phyloP scores from a whole-genome alignment of 1,284 basidiomycete genomes.

The Megacollybia platyphylla region DNA sequence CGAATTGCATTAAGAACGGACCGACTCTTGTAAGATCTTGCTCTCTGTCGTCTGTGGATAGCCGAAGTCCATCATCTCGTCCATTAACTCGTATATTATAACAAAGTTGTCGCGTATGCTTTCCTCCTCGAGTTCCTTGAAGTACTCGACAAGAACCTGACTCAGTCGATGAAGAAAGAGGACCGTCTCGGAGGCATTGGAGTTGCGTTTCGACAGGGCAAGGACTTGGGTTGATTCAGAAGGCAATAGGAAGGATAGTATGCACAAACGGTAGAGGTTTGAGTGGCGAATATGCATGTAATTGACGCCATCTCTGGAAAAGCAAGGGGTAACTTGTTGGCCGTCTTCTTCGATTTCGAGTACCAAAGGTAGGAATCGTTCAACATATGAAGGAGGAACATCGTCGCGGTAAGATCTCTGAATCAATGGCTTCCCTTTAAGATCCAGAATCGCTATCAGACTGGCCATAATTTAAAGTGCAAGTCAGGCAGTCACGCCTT shows the following conservation, averaged over 20 bases:
- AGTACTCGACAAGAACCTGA: constrained; percentile 92
- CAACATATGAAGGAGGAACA: constrained; percentile 79
- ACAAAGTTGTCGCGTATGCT: constrained; percentile 98
- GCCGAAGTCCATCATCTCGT: constrained; percentile 99
- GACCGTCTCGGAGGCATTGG: constrained; percentile 93
- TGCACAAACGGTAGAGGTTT: constrained; percentile 82
- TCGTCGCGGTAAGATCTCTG: constrained; percentile 98
- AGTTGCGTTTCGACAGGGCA: constrained; percentile 91
- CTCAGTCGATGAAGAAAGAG: constrained; percentile 91
- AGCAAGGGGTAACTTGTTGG: constrained; percentile 89
- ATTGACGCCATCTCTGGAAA: constrained; percentile 89
- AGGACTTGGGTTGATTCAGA: constrained; percentile 50
- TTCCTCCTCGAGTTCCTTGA: constrained; percentile 99
- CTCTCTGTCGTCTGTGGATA: constrained; percentile 98
- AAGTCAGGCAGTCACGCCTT: neutral
- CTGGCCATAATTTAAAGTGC: constrained; percentile 23
- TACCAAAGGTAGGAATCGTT: constrained; percentile 88
- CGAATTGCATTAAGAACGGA: constrained; percentile 7
- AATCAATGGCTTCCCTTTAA: constrained; percentile 98
- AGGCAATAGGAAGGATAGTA: neutral
- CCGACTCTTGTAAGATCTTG: constrained; percentile 95
- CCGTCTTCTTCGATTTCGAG: constrained; percentile 98
- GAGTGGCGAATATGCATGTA: constrained; percentile 99
- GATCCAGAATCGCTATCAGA: constrained; percentile 89
- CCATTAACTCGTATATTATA: constrained; percentile 94